A percentile compares a stretch with the other conserved stretches of the same genome.
Conservation (phyloP, 2,329 filamentous ascomycete species). For the Dendrostoma leiphaemia region DNA sequence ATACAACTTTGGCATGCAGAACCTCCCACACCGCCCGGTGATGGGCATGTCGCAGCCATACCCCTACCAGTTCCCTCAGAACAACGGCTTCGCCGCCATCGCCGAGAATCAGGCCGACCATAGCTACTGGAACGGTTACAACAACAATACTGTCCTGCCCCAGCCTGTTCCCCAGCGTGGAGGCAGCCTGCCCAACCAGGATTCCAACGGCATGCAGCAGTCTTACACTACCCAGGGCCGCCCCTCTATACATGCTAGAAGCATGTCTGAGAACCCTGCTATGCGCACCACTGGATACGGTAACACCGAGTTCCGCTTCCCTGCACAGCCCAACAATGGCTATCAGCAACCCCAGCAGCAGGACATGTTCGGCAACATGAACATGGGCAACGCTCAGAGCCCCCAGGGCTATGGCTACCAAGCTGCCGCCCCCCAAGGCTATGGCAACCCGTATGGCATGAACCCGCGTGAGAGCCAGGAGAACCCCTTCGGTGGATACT, state of each 20-base stretch:
- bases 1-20: constrained; percentile 8
- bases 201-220: constrained; percentile 5
- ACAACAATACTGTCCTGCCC: constrained; percentile 21
- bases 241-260: constrained; percentile 14
- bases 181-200: neutral
- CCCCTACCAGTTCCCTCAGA: neutral
- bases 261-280: constrained; percentile 18
- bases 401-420: constrained; percentile 10
- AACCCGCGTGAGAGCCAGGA: neutral
- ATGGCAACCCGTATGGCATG: constrained; percentile 5
- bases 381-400: neutral
- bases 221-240: constrained; percentile 11
- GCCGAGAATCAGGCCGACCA: constrained; percentile 32
- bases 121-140: constrained; percentile 23
- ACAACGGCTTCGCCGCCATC: constrained; percentile 29
- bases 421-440: constrained; percentile 8
- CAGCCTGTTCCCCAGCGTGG: constrained; percentile 15
- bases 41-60: constrained; percentile 8
- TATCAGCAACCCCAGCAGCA: constrained; percentile 11
- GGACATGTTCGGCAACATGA: constrained; percentile 10
- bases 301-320: constrained; percentile 10
- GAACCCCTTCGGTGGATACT: constrained; percentile 2
- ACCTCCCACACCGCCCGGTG: constrained; percentile 28
- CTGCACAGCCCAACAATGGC: constrained; percentile 1
- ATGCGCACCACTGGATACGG: constrained; percentile 8